phyloP scores from a whole-genome alignment of 2,329 filamentous ascomycete species.

The Calonectria pseudoturangicola region DNA sequence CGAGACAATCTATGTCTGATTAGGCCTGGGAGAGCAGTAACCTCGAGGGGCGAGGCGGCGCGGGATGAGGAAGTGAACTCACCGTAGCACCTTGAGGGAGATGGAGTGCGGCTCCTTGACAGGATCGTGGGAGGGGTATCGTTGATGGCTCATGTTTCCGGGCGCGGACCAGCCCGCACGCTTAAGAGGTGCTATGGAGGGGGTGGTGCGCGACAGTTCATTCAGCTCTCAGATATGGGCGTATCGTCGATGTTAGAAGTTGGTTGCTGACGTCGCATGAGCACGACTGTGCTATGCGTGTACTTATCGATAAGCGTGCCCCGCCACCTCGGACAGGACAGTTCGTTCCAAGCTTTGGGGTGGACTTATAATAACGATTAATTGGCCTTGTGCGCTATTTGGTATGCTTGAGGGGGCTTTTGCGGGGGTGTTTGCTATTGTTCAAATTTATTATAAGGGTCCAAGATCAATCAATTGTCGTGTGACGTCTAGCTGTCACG shows the following conservation, averaged over 20 bases:
- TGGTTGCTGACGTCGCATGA: conserved; percentile 34
- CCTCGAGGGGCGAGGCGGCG: conserved; percentile 74
- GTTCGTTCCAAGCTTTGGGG: not conserved
- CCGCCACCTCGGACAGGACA: not conserved
- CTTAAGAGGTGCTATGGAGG: not conserved
- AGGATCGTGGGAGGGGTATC: conserved; percentile 73
- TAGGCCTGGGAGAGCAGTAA: conserved; percentile 29
- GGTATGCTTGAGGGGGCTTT: no score
- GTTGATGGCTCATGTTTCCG: conserved; percentile 73
- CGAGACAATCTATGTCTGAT: conserved; percentile 80
- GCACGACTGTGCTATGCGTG: not conserved
- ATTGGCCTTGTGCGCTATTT: no score
- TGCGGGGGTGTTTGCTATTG: not conserved
- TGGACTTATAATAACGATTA: not conserved
- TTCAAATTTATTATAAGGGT: not conserved
- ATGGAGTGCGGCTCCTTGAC: conserved; percentile 86
- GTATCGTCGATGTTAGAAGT: conserved; percentile 17
- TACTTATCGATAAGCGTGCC: conserved; percentile 29
- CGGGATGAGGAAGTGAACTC: conserved; percentile 67
- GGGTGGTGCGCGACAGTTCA: not conserved
- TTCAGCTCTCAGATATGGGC: not conserved
- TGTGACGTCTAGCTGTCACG: not conserved
- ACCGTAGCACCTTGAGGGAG: conserved; percentile 68
- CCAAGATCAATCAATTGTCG: not conserved
- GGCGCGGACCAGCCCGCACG: conserved; percentile 15